phyloP scores from a whole-genome alignment of 176 grass and related monocot species.

The Juncus effusus region DNA sequence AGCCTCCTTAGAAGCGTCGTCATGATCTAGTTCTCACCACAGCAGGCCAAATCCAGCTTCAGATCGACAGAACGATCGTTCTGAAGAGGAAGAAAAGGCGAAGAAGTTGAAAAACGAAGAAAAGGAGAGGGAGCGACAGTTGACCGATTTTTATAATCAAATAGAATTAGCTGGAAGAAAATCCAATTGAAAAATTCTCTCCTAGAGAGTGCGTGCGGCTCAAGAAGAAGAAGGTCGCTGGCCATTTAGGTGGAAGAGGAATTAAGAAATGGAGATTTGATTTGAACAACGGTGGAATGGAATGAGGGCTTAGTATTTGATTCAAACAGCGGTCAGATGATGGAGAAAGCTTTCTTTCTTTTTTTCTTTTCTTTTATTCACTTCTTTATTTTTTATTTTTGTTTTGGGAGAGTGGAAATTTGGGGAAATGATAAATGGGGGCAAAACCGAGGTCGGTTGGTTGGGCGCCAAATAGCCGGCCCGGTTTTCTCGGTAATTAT shows the following conservation, averaged over 20 bases:
- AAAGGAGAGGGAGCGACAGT: slow-evolving; percentile 20
- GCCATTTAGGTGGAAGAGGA: slow-evolving; percentile 19
- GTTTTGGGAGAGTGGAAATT: background rate
- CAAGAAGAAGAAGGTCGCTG: slow-evolving; percentile 21
- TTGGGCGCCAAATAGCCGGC: slow-evolving; percentile 3
- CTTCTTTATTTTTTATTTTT: background rate
- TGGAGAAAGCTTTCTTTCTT: background rate
- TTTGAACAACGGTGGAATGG: background rate
- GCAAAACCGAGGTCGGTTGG: background rate
- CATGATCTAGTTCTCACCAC: slow-evolving; percentile 21
- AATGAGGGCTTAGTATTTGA: no score
- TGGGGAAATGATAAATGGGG: background rate
- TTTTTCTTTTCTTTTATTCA: background rate
- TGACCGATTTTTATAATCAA: slow-evolving; percentile 24
- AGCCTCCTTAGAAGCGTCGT: slow-evolving; percentile 49
- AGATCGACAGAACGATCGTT: slow-evolving; percentile 11
- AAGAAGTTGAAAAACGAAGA: slow-evolving; percentile 26
- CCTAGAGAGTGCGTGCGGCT: slow-evolving; percentile 19
- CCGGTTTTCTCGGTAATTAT: background rate
- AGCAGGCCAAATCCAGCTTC: slow-evolving; percentile 14
- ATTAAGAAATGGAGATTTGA: slow-evolving; percentile 10
- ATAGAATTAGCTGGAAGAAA: slow-evolving; percentile 1
- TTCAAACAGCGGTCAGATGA: slow-evolving; percentile 1
- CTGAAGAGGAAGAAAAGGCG: slow-evolving; percentile 18
- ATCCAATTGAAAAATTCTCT: slow-evolving; percentile 4